Conservation (phyloP, 257 asterid genomes). For the Plantago elongata region DNA sequence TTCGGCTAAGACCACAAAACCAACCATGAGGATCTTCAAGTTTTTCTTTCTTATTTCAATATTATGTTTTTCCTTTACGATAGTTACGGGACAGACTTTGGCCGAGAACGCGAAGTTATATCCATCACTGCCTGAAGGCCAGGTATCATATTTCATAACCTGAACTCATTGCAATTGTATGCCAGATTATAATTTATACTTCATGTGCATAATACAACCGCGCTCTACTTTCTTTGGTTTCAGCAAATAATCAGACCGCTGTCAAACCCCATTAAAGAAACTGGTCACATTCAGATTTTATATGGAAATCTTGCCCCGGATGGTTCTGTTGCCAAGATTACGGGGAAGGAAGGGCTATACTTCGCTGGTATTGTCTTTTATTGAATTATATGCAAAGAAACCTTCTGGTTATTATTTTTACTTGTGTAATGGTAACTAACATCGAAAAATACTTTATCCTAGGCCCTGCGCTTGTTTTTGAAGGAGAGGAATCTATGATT, state of each 20-base stretch:
- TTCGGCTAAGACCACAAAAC: conserved; percentile 12
- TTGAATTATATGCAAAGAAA: neutral
- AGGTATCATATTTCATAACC: conserved; percentile 40
- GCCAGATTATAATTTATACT: neutral
- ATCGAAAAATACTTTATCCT: conserved; percentile 7
- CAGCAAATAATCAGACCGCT: conserved; percentile 89
- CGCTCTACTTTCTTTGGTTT: conserved; percentile 23
- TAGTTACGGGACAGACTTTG: conserved; percentile 90
- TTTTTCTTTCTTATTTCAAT: conserved; percentile 2
- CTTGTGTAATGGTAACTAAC: neutral
- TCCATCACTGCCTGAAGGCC: conserved; percentile 76
- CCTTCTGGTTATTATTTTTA: neutral
- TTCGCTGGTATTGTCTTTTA: conserved; percentile 56
- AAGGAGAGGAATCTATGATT: conserved; percentile 95
- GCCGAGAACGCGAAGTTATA: conserved; percentile 88
- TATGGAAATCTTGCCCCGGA: conserved; percentile 97
- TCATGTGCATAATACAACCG: conserved; percentile 13
- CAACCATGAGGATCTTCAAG: conserved; percentile 2
- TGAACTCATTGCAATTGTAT: conserved; percentile 1
- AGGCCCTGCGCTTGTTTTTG: conserved; percentile 97
- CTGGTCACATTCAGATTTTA: conserved; percentile 88
- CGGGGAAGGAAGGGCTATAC: conserved; percentile 95
- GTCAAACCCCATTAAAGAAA: conserved; percentile 85
- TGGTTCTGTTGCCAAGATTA: conserved; percentile 96
- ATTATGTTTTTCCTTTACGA: neutral